Evolutionary conservation across 2,329 filamentous ascomycete species (phyloP), one percentile per base, ranked within the genome.

Genomic region (Colletotrichum abscissum): DNA sequence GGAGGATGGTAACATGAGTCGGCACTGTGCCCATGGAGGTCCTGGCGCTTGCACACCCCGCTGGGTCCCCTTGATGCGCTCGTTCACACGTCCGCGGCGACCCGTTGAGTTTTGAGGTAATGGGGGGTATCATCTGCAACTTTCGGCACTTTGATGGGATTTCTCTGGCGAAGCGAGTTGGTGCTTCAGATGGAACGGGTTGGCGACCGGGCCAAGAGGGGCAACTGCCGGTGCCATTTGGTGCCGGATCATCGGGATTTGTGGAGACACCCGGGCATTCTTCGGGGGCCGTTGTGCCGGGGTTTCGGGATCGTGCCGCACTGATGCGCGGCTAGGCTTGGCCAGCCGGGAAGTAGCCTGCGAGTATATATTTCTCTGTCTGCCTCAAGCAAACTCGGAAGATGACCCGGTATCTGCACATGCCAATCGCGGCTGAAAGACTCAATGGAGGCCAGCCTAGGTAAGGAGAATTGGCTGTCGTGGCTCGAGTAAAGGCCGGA

Each of bases 91-190:
- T 56, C n/a, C 38, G 30, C 24, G 42, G 49, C 26, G 42, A 35
- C 59, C 70, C 67, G 67, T 73, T 70, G 56, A 54, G 56, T 49
- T 65, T 70, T 8, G n/a, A 46, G 60, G 22, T 35, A 65, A 49
- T 54, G 49, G 24, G 35, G 30, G 35, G 69, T 67, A 63, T 56
- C 46, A 70, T 33, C 71, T 73, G 71, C 71, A 73, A 71, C 67
- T 67, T 65, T 73, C 71, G 71, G 71, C 71, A 73, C 71, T 73
- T 70, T 66, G 71, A 64, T 64, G 42, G 65, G 56, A 70, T 33
- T 54, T 35, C 56, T 62, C 46, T 30, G 28, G 58, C 52, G 58
- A 59, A 12, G 58, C 69, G 49, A 30, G 56, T 63, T 7, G 38
- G 6, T 57, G 35, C 42, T 70, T 66, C 67, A 57, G 67, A 70